A percentile compares a stretch with the other conserved stretches of the same genome.
Evolutionary conservation across 106 monocot genomes (phyloP).

Genomic region (Phalaenopsis equestris): DNA sequence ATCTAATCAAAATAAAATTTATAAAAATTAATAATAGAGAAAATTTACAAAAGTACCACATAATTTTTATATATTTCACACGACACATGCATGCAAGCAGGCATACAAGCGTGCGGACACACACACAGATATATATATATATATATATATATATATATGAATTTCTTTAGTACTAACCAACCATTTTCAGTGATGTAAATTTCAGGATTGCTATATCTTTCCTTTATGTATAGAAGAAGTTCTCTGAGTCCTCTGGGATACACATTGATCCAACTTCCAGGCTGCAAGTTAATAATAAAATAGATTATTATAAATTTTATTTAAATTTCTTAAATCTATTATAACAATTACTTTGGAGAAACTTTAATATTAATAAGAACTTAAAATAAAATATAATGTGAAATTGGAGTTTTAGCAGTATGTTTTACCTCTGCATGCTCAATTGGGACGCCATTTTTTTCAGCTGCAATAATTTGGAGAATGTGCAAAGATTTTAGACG

Average conservation of each 20-base stretch:
- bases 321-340: no score
- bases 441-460: constrained; percentile 3
- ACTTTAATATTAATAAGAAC: no score
- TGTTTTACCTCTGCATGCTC: background rate
- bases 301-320: background rate
- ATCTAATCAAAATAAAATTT: background rate
- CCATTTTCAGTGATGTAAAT: constrained; percentile 23
- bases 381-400: no score
- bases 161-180: background rate
- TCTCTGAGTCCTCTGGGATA: constrained; percentile 16
- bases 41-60: no score
- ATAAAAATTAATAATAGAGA: background rate
- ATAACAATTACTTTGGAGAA: no score
- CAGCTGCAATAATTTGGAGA: background rate
- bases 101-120: no score
- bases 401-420: no score
- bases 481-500: background rate
- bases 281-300: background rate
- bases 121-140: no score
- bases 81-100: no score
- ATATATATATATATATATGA: no score
- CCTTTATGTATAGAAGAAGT: background rate
- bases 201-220: constrained; percentile 10
- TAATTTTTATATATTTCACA: no score
- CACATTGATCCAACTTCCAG: constrained; percentile 18